Base-by-base conservation (phyloP, 768 basidiomycete species). In the Calocera cornea region DNA sequence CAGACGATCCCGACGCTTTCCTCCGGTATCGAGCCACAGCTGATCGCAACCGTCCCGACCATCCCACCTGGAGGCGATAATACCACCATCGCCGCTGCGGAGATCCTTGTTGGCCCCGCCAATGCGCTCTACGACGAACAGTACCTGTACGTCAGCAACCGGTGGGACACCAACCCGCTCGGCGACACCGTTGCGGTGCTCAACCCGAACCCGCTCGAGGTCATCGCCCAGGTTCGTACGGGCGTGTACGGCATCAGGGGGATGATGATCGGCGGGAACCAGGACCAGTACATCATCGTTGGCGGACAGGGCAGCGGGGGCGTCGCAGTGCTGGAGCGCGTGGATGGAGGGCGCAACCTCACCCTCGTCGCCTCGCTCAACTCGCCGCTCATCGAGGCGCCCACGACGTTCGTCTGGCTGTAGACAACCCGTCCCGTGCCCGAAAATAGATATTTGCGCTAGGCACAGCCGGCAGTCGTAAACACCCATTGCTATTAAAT, bases 131-230 rank as follows among this genome's bases (percentile, higher is more conserved):
- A 84, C 78, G 81, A 80, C 0, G 77, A 70, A 1, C 79, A 82
- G 0, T 85, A 83, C 70, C 82, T 88, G 70, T 89, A 88, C 75
- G 81, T 79, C 22, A 87, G 87, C 2, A 89, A 89, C 76, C 81
- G 87, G 44, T 78, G 0, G 84, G 81, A 22, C 71, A 71, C 67
- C 66, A 83, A 84, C 66, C 74, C 82, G 27, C 79, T 80, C 8
- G 85, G 85, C 7, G 87, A 88, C 74, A 79, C 86, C 0, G 85
- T 88, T 64, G 86, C 84, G 3, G 83, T 88, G 63, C 86, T 84
- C 71, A 79, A 83, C 69, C 70, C 69, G 29, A 22, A 60, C 31
- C 54, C 54, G 54, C 54, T 60, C 14, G 31, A 27, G 54, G 54
- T 60, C 14, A 2, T 60, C 54, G 54, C 54, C 16, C 54, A 60